A percentile compares a stretch with the other conserved stretches of the same genome.
Conservation (phyloP, 768 basidiomycete genomes). For the Leccinum longicurvipes region DNA sequence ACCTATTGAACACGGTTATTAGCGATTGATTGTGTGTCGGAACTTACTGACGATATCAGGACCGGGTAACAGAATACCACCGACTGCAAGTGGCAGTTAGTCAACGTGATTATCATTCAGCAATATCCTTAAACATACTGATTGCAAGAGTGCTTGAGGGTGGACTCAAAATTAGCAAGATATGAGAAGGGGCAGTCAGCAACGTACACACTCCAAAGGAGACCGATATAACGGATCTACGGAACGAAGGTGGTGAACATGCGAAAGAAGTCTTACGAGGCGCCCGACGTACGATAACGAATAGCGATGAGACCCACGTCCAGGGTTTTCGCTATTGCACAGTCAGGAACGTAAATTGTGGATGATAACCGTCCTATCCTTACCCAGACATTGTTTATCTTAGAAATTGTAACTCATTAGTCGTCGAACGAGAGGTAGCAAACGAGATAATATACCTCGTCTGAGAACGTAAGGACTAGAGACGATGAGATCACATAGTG, state of each 20-base stretch:
- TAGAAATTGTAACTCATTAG: no score
- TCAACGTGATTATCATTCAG: neutral
- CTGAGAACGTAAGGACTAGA: slow-evolving; percentile 11
- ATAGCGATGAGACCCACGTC: neutral
- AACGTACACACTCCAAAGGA: neutral
- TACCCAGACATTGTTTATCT: no score
- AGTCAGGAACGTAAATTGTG: no score
- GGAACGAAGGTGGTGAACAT: neutral
- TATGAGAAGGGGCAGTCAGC: neutral
- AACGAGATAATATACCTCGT: slow-evolving; percentile 4
- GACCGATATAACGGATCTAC: no score
- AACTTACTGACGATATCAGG: neutral
- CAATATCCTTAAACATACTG: neutral
- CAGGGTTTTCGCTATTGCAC: no score
- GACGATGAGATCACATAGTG: neutral
- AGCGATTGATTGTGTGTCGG: neutral
- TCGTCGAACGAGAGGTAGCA: no score
- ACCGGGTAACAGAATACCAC: neutral
- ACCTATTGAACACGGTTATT: neutral
- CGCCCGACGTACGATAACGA: neutral
- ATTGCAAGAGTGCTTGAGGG: neutral
- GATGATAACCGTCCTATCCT: no score
- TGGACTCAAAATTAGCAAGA: neutral
- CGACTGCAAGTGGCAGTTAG: no score
- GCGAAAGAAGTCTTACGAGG: neutral